Base-by-base conservation (phyloP, 2,329 filamentous ascomycete species). In the Colletotrichum tabaci region DNA sequence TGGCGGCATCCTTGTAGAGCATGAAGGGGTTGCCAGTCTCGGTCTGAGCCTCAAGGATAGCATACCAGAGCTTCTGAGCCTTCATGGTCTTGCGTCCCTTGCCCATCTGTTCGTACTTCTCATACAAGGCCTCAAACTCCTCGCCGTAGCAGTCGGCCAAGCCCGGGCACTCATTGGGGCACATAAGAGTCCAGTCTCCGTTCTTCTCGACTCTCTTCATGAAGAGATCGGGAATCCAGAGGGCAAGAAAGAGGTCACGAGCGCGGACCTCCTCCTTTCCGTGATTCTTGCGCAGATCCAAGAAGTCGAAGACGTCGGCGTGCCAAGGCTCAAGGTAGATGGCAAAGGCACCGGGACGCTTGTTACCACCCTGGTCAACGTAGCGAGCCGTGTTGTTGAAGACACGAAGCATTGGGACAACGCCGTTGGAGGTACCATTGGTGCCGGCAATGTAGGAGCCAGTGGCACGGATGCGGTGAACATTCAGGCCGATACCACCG, bases 241-340 rank as follows among this genome's bases (percentile, higher is more conserved):
- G 89, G 72, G 96, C 96, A 74, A 98, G 94, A 91, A 99, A 99
- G 62, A 99, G 89, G 82, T 99, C 96, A 80, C 96, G 95, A 75
- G 96, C 96, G 79, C 96, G 95, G 76, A 98, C 90, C 86, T 99
- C 96, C 82, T 99, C 96, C 86, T 99, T 99, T 77, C 96, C 96
- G 84, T 99, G 96, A 85, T 99, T 99, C 92, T 99, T 99, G 79
- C 96, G 93, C 66, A 99, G 90, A 79, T 99, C 97, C 76, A 99
- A 91, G 87, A 98, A 99, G 83, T 97, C 93, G 76, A 98, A 98
- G 73, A 99, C 93, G 83, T 99, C 96, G 2, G 95, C 93, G 85
- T 99, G 96, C 96, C 96, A 99, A 63, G 96, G 96, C 89, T 99
- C 96, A 18, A 99, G 90, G 85, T 99, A 99, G 84, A 99, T 98